These are phyloP conservation scores for Flagelloscypha sp. DNA, from an alignment of 768 basidiomycete genomes.

Conservation along the genomic window DNA sequence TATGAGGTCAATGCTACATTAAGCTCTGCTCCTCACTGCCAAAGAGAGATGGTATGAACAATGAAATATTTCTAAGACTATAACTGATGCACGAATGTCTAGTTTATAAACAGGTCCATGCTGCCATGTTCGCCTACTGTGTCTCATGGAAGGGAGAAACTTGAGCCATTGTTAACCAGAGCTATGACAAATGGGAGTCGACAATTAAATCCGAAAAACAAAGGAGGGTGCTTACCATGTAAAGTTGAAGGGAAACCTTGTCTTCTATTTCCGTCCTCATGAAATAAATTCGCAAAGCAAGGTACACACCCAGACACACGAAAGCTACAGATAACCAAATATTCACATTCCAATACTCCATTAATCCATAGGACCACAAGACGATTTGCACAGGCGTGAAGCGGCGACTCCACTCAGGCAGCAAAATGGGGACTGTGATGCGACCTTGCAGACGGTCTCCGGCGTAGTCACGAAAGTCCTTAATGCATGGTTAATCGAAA, in stretches of 20 bases:
- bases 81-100: too few relatives aligned
- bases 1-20: too few relatives aligned
- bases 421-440: slow-evolving; percentile 13
- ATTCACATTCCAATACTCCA: not conserved
- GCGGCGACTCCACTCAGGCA: slow-evolving; percentile 9
- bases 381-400: slow-evolving; percentile 6
- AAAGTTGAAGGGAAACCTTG: slow-evolving; percentile 3
- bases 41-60: too few relatives aligned
- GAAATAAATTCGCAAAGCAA: slow-evolving; percentile 1
- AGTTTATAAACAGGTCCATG: too few relatives aligned
- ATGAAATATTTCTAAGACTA: too few relatives aligned
- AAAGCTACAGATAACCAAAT: not conserved
- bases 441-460: slow-evolving; percentile 15
- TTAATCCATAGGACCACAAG: slow-evolving; percentile 8
- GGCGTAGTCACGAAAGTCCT: slow-evolving; percentile 18
- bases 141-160: too few relatives aligned
- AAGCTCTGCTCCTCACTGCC: too few relatives aligned
- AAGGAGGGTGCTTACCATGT: slow-evolving; percentile 7
- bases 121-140: too few relatives aligned
- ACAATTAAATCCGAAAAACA: too few relatives aligned
- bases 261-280: slow-evolving; percentile 1
- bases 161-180: too few relatives aligned
- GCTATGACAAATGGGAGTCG: too few relatives aligned
- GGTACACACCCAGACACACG: slow-evolving; percentile 2
- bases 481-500: too few relatives aligned